A percentile compares a stretch with the other conserved stretches of the same genome.
Conservation (phyloP, 2,329 filamentous ascomycete genomes). For the Sclerotinia trifoliorum region DNA sequence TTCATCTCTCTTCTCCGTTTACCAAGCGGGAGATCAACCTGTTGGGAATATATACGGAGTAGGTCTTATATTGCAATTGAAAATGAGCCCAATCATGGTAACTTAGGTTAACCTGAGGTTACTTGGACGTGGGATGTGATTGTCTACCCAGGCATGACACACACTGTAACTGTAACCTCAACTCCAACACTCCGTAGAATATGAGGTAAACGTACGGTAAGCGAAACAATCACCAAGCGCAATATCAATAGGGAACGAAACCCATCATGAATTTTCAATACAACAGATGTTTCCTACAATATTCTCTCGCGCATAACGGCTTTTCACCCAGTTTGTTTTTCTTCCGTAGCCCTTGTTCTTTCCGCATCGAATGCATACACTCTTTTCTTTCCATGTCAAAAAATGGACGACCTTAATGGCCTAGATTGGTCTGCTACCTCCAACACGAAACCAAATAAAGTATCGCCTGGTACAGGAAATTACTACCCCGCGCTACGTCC, state of each 20-base stretch:
- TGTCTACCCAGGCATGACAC: constrained; percentile 1
- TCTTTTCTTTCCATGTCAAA: constrained; percentile 25
- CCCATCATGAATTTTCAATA: background rate
- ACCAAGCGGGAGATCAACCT: background rate
- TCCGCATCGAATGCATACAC: constrained; percentile 25
- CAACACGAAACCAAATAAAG: constrained; percentile 41
- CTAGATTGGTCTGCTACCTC: constrained; percentile 55
- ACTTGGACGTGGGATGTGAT: background rate
- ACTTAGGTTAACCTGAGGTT: background rate
- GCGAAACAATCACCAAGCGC: background rate
- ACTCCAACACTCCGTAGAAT: no score
- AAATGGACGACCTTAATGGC: constrained; percentile 62
- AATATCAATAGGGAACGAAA: background rate
- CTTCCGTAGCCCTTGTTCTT: background rate
- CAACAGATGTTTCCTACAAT: background rate
- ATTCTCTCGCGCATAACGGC: background rate
- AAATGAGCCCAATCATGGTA: background rate
- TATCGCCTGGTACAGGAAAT: constrained; percentile 45
- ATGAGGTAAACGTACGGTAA: background rate
- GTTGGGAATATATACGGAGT: background rate
- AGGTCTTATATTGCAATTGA: background rate
- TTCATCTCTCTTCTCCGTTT: background rate
- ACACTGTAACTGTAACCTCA: no score
- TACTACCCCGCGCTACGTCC: constrained; percentile 54
- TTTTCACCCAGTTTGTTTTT: background rate